Percentiles rank a stretch among this genome's conserved stretches.
These are phyloP conservation scores for Podaxis sp. DNA, from an alignment of 768 basidiomycete genomes.

Conservation along the genomic window DNA sequence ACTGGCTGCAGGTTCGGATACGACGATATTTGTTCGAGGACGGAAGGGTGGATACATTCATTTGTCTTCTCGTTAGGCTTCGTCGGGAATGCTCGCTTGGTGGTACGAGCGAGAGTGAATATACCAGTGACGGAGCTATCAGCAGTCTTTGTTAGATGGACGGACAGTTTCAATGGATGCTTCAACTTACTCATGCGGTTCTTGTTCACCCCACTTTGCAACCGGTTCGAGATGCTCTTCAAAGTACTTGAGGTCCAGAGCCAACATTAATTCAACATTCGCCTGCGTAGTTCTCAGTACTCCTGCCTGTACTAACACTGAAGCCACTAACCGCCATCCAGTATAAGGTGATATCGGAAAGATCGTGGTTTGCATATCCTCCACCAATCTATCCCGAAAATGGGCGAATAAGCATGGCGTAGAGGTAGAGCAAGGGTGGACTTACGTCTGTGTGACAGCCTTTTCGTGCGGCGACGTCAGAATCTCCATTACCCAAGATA, in stretches of 20 bases:
- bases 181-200: slow-evolving; percentile 60
- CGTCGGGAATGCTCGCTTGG: slow-evolving; percentile 50
- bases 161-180: not conserved
- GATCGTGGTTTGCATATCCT: slow-evolving; percentile 65
- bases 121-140: slow-evolving; percentile 54
- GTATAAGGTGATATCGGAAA: slow-evolving; percentile 60
- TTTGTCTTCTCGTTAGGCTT: slow-evolving; percentile 44
- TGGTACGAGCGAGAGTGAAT: slow-evolving; percentile 44
- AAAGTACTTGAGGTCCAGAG: slow-evolving; percentile 56
- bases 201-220: slow-evolving; percentile 59
- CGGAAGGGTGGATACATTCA: slow-evolving; percentile 64
- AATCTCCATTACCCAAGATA: slow-evolving; percentile 1
- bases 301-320: not conserved
- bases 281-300: slow-evolving; percentile 36
- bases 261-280: slow-evolving; percentile 54
- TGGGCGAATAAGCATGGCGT: not conserved
- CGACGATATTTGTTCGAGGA: slow-evolving; percentile 42
- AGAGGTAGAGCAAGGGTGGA: slow-evolving; percentile 12
- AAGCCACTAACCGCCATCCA: slow-evolving; percentile 59
- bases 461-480: slow-evolving; percentile 16
- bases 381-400: slow-evolving; percentile 56
- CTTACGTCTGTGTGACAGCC: slow-evolving; percentile 45
- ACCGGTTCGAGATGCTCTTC: slow-evolving; percentile 48
- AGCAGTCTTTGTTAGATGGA: slow-evolving; percentile 4
- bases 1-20: slow-evolving; percentile 32